Evolutionary conservation across 768 basidiomycete species (phyloP).

Genomic region (Termitomyces sp.): DNA sequence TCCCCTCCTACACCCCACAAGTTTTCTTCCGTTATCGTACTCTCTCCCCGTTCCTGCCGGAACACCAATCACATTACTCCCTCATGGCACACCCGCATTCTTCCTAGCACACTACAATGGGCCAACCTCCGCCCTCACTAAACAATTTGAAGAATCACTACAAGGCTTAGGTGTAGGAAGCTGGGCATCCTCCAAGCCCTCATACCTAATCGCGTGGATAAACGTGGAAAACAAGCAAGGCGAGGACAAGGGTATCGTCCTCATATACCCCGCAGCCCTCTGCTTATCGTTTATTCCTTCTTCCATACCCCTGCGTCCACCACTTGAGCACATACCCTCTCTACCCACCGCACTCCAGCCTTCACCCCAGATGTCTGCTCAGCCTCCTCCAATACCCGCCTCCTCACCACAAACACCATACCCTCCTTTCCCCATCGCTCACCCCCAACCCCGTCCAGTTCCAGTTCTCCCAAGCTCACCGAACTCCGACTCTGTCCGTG

Average conservation of each 20-base stretch:
- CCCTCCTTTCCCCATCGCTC: not conserved
- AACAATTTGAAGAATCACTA: constrained; percentile 63
- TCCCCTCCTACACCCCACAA: constrained; percentile 54
- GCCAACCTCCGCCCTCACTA: constrained; percentile 55
- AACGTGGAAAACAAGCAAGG: constrained; percentile 74
- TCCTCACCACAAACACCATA: not conserved
- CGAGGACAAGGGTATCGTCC: constrained; percentile 73
- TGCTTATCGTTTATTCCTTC: constrained; percentile 41
- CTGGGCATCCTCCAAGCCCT: constrained; percentile 2
- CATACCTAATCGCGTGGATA: constrained; percentile 65
- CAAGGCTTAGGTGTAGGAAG: constrained; percentile 50
- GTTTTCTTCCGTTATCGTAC: constrained; percentile 48
- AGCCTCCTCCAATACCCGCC: constrained; percentile 1
- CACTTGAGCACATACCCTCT: constrained; percentile 57
- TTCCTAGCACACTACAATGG: constrained; percentile 69
- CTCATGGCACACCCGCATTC: constrained; percentile 70
- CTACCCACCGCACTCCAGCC: constrained; percentile 62
- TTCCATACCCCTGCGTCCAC: constrained; percentile 34
- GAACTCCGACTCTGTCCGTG: constrained; percentile 27
- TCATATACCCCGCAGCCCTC: constrained; percentile 68
- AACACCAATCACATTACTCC: constrained; percentile 66
- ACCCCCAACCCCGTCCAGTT: constrained; percentile 21
- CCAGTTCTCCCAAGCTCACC: constrained; percentile 29
- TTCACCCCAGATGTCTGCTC: constrained; percentile 28
- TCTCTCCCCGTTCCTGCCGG: constrained; percentile 49